Base-by-base conservation (phyloP, 495 filamentous ascomycete genomes). In the Chaetomium cochliodes region DNA sequence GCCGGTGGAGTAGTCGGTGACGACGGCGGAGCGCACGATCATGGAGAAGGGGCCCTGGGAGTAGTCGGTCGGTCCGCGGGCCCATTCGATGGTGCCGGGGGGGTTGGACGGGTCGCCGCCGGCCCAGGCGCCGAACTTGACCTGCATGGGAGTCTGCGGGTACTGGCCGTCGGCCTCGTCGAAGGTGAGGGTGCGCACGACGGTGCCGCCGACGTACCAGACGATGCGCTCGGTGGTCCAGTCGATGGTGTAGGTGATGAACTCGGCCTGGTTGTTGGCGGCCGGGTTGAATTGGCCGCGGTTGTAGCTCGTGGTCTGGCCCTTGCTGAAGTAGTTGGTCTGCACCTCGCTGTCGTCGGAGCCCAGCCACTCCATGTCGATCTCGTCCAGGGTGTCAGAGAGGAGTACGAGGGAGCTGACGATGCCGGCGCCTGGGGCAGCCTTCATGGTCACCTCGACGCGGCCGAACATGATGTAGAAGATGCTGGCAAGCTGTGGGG, bases 311-410 rank as follows among this genome's bases (percentile, higher is more conserved):
- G 76, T 78, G 0, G 88, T 90, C 59, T 90, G 87, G 16, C 93
- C 94, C 79, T 97, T 96, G 73, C 91, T 89, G 72, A 93, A 98
- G 80, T 92, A 98, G 79, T 98, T 97, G 73, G 86, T 89, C 77
- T 97, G 90, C 16, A 96, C 89, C 58, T 87, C 74, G 57, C 69
- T 82, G 60, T 80, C 77, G 69, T 88, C 82, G 51, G 82, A 81
- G 44, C 89, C 89, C 16, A 92, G 76, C 89, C 89, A 92, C 72
- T 92, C 89, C 84, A 92, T 92, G 75, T 97, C 94, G 70, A 98
- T 92, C 77, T 98, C 94, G 75, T 98, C 94, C 15, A 96, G 85
- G 65, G 88, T 85, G 74, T 96, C 93, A 12, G 93, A 97, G 75
- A 94, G 86, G 62, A 98, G 78, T 15, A 97, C 91, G 28, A 94